These are phyloP conservation scores for Penicillium sp. DNA, from an alignment of 2,329 filamentous ascomycete genomes.

Conservation along the genomic window DNA sequence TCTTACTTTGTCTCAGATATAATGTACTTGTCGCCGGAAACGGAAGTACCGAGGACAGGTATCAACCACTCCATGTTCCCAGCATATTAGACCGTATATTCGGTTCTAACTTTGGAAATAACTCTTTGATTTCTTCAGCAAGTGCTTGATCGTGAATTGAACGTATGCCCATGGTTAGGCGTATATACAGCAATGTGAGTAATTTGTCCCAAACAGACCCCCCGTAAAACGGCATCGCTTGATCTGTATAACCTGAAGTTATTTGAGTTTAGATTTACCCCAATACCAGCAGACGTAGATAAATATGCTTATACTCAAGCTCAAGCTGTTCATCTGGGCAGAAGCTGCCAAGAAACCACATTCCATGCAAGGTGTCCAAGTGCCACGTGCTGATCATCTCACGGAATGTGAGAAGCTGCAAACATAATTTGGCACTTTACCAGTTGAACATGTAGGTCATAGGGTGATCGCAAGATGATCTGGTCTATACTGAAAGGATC, in stretches of 20 bases:
- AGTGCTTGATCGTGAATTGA: not conserved
- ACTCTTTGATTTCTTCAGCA: not conserved
- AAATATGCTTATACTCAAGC: not conserved
- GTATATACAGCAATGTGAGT: not conserved
- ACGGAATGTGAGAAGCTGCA: conserved; percentile 5
- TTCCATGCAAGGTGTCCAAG: not conserved
- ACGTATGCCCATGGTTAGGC: not conserved
- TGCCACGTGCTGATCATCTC: conserved; percentile 4
- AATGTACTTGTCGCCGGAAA: conserved; percentile 9
- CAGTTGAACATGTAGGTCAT: too few relatives aligned
- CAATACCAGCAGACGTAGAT: not conserved
- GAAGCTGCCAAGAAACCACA: not conserved
- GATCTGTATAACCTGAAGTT: not conserved
- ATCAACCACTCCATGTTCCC: not conserved
- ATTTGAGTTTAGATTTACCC: not conserved
- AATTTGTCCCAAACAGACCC: too few relatives aligned
- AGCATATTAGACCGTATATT: not conserved
- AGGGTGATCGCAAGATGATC: too few relatives aligned
- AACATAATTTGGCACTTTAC: not conserved
- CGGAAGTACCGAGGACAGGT: not conserved
- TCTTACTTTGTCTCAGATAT: not conserved
- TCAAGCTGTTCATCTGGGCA: too few relatives aligned
- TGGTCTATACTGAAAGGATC: not conserved
- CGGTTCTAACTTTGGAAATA: too few relatives aligned
- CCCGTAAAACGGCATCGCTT: not conserved